Evolutionary conservation across 148 eudicot species (phyloP).

Genomic region (Cornus kousa): DNA sequence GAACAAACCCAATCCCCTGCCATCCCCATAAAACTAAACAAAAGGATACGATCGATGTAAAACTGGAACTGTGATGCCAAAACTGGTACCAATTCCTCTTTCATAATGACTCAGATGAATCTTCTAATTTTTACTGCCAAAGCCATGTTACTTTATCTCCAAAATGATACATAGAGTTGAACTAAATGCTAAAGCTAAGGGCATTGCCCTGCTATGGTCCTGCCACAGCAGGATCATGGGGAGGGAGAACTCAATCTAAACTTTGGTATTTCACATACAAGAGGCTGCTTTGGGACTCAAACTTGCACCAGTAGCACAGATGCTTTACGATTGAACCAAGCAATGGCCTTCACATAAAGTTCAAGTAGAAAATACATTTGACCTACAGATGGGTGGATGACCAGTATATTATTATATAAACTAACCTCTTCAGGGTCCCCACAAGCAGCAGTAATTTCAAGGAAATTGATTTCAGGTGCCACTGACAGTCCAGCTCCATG

Average conservation of each 20-base stretch:
- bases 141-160: too few relatives aligned
- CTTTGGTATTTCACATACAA: too few relatives aligned
- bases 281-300: too few relatives aligned
- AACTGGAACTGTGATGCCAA: neutral
- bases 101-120: neutral
- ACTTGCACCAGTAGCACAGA: too few relatives aligned
- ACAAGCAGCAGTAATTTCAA: conserved; percentile 44
- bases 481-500: conserved; percentile 85
- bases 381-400: neutral
- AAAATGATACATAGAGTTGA: too few relatives aligned
- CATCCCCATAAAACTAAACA: neutral
- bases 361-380: neutral
- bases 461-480: conserved; percentile 52
- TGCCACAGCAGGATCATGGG: too few relatives aligned
- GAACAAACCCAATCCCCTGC: too few relatives aligned
- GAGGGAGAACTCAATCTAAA: too few relatives aligned
- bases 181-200: too few relatives aligned
- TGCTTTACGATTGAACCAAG: too few relatives aligned
- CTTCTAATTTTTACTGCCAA: too few relatives aligned
- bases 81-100: neutral
- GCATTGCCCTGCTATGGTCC: too few relatives aligned
- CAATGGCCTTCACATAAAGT: neutral
- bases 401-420: neutral
- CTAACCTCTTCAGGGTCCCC: conserved; percentile 69
- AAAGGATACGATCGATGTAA: neutral